Evolutionary conservation across 768 basidiomycete genomes (phyloP), one percentile per base, ranked within the genome.

Genomic region (Terana coerulea): DNA sequence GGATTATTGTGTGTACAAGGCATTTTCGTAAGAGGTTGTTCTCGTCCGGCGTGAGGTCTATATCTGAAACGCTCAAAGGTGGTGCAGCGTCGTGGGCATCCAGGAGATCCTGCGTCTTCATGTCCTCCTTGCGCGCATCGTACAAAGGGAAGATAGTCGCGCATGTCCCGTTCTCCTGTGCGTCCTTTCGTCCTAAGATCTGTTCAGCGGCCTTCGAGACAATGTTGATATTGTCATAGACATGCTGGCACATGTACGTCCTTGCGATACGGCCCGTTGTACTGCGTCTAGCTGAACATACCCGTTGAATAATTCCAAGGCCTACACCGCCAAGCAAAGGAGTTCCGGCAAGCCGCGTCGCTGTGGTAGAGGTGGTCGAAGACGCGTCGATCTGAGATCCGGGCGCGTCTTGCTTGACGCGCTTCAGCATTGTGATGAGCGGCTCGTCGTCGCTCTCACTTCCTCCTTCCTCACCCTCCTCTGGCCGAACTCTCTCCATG

Each of bases 221-320:
- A 43, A 70, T 53, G 43, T 74, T 74, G 19, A 73, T 69, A 41
- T 75, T 75, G 54, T 74, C 70, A 48, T 73, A 73, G 10, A 66
- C 59, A 19, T 37, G 33, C 0, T 30, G 52, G 45, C 52, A 63
- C 0, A 61, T 45, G 1, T 59, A 57, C 0, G 54, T 58, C 12
- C 59, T 33, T 0, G 67, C 69, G 29, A 69, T 25, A 6, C n/a
- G 10, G 1, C 59, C 57, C 3, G 64, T 53, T 21, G 30, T 29
- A 4, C 28, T 19, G 0, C 61, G 47, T 47, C 61, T 62, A 0
- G 68, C 60, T 0, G 54, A 39, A 4, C 66, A 69, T 11, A 62
- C 35, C 5, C 48, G 56, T 5, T 41, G 17, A 1, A 62, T 51
- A 2, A 57, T 19, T 9, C 61, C 59, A 22, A 21, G 28, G 24